A percentile compares a stretch with the other conserved stretches of the same genome.
Evolutionary conservation across 768 basidiomycete species (phyloP).

Genomic region (Floccularia luteovirens): DNA sequence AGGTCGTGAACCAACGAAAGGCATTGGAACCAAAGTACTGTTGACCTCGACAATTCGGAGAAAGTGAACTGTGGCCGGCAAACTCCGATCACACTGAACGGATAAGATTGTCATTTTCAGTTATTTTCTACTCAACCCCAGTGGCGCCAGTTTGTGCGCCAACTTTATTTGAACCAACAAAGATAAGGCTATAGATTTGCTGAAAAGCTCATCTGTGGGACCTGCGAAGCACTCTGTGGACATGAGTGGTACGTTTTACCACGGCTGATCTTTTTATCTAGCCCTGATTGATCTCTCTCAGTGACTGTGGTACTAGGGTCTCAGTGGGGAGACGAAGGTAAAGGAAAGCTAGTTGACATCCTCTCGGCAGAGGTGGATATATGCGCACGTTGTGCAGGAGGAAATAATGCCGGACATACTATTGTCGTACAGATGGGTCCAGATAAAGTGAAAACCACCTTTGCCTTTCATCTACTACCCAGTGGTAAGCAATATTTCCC

Average conservation of each 20-base stretch:
- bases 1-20: conserved; percentile 43
- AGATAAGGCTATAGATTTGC: too few species aligned
- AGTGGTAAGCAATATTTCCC: conserved; percentile 53
- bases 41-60: too few species aligned
- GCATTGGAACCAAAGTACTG: too few species aligned
- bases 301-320: conserved; percentile 76
- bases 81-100: too few species aligned
- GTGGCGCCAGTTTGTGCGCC: too few species aligned
- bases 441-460: conserved; percentile 70
- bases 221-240: too few species aligned
- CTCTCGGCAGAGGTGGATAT: conserved; percentile 84
- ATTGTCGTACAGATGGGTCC: conserved; percentile 77
- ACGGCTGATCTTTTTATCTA: conserved; percentile 3
- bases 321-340: conserved; percentile 93
- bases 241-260: conserved; percentile 23
- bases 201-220: too few species aligned
- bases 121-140: too few species aligned
- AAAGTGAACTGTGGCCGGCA: too few species aligned
- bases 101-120: too few species aligned
- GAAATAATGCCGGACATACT: conserved; percentile 98
- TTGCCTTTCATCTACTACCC: conserved; percentile 93
- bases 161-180: too few species aligned
- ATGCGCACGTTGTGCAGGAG: conserved; percentile 95
- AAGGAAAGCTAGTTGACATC: conserved; percentile 96
- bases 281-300: conserved; percentile 13